These are phyloP conservation scores for Xylaria acuta DNA, from an alignment of 495 filamentous ascomycete species.

Conservation along the genomic window DNA sequence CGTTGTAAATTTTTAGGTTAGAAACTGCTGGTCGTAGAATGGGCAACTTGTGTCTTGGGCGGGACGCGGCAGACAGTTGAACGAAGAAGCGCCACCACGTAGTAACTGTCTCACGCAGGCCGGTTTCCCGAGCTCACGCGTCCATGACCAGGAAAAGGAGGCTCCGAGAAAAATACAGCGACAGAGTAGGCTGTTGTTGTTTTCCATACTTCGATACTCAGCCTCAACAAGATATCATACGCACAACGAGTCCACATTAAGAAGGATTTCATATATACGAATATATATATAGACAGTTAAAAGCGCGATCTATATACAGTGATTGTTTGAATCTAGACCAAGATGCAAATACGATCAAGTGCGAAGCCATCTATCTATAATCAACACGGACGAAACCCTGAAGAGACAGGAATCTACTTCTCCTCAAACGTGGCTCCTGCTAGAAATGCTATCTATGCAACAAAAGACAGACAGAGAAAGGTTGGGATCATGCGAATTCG, in stretches of 20 bases:
- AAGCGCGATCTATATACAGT: conserved; percentile 22
- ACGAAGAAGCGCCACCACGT: not conserved
- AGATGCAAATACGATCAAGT: not conserved
- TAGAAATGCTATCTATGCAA: conserved; percentile 15
- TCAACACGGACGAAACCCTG: not conserved
- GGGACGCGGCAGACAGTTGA: not conserved
- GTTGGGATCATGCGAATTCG: not conserved
- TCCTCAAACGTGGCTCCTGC: not conserved
- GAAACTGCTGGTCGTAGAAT: not conserved
- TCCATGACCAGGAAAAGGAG: not conserved
- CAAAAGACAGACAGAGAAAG: not conserved
- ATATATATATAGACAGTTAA: conserved; percentile 5
- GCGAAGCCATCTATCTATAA: not conserved
- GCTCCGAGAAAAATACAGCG: not conserved
- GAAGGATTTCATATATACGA: not conserved
- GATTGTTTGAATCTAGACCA: conserved; percentile 17
- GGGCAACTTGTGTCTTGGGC: not conserved
- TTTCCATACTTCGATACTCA: not conserved
- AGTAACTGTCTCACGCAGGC: not conserved
- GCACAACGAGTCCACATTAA: not conserved
- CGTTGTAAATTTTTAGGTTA: not conserved
- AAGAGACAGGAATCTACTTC: not conserved
- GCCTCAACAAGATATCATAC: not conserved
- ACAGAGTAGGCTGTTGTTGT: not conserved
- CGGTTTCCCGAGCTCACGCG: not conserved